Conservation (phyloP, 2,329 filamentous ascomycete species). For the Trichoderma oligosporum region DNA sequence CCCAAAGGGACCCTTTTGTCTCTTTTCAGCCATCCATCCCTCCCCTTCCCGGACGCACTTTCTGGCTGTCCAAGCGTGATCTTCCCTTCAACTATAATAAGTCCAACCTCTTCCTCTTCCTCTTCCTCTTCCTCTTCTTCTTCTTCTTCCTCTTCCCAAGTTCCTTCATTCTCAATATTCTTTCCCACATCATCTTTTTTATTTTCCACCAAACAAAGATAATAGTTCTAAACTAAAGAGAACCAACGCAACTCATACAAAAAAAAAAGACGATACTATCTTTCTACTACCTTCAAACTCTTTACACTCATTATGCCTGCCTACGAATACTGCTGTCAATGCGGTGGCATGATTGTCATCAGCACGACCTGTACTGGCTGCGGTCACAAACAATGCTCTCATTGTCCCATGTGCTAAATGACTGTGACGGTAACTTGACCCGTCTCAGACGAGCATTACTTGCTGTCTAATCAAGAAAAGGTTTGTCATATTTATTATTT, state of each 20-base stretch:
- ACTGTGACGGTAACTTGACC: background rate
- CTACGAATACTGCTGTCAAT: conserved; percentile 54
- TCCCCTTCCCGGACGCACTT: conserved; percentile 1
- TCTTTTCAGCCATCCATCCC: background rate
- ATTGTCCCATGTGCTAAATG: conserved; percentile 40
- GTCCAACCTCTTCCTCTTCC: background rate
- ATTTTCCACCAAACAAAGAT: too few relatives aligned
- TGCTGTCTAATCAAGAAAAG: background rate
- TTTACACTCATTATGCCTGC: conserved; percentile 36
- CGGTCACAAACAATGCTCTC: conserved; percentile 47
- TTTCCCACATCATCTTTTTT: too few relatives aligned
- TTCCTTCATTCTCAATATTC: too few relatives aligned
- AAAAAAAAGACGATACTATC: too few relatives aligned
- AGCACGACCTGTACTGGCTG: conserved; percentile 51
- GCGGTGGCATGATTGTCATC: conserved; percentile 55
- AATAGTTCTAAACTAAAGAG: too few relatives aligned
- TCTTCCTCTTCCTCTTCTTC: background rate
- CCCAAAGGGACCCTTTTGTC: background rate
- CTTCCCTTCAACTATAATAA: conserved; percentile 16
- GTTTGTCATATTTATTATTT: too few relatives aligned
- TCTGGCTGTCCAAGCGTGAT: background rate
- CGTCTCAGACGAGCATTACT: background rate
- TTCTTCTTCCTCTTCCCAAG: background rate
- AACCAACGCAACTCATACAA: too few relatives aligned
- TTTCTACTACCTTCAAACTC: background rate